Evolutionary conservation across 192 early-diverging fungal genomes (phyloP), one percentile per base, ranked within the genome.

Genomic region (Backusella tarrabulga): DNA sequence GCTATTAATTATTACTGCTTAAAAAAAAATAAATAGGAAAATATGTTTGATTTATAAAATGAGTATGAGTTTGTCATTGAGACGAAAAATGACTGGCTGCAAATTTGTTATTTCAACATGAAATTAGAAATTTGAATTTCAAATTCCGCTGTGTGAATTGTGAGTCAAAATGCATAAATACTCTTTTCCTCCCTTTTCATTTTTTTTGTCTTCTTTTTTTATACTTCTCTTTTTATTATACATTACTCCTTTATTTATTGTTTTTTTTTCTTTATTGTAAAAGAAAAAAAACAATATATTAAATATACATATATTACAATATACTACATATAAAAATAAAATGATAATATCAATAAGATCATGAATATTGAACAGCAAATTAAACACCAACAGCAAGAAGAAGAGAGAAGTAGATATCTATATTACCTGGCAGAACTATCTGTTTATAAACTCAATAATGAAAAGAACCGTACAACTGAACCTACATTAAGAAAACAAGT

Each of bases 401-500:
- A 68, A n/a, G 29, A 34, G 29, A 68, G 19, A 17, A 46, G 29
- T 72, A 40, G 42, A 11, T 72, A 40, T 32, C 5, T 72, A 32
- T 72, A 72, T 72, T 44, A 72, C 42, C 42, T 72, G 17, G 26
- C 40, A 72, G 36, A 72, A 19, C 9, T 72, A 17, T 72, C 71
- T 46, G 26, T 44, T n/a, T 72, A 72, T 29, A 72, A 72, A 72
- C 40, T 72, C 12, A 71, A 71, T 50, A 44, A 44, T 32, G 19
- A 40, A 50, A 29, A 36, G 17, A 17, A 42, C 19, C 34, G 34
- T 36, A 60, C 35, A 12, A 68, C 26, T 15, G 75, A 76, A 36
- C 75, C 52, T 7, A 36, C 36, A 3, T 50, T 77, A 21, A 54
- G 68, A 77, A 42, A 68, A 26, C 76, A 77, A 54, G 34, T 77